These are phyloP conservation scores for Plasmodium vivax DNA, from an alignment of 169 alveolate species.

Conservation along the genomic window DNA sequence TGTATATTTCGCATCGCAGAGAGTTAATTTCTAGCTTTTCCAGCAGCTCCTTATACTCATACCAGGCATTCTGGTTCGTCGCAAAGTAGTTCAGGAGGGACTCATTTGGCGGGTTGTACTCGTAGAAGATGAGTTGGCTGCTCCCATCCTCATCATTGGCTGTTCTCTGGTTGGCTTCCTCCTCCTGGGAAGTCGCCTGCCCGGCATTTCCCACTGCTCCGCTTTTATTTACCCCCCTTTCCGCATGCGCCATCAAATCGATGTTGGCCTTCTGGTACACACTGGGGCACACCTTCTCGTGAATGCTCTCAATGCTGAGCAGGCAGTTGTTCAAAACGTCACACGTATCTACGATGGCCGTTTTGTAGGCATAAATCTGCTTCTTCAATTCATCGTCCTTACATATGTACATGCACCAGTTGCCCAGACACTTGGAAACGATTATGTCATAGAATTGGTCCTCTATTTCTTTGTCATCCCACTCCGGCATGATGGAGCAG, in stretches of 20 bases:
- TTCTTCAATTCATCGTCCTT: constrained; percentile 75
- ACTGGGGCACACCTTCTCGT: constrained; percentile 12
- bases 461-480: constrained; percentile 78
- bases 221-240: not conserved
- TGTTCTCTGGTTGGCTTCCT: not conserved
- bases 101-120: constrained; percentile 58
- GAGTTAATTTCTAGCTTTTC: constrained; percentile 79
- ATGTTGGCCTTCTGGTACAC: constrained; percentile 50
- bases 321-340: constrained; percentile 72
- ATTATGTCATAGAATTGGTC: constrained; percentile 82
- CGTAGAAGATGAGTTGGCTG: constrained; percentile 20
- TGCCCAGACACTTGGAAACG: constrained; percentile 80
- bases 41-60: constrained; percentile 51
- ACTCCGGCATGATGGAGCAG: constrained; percentile 76
- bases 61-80: constrained; percentile 48
- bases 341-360: constrained; percentile 79
- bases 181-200: not conserved
- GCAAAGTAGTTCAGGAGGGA: constrained; percentile 27
- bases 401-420: constrained; percentile 81
- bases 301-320: constrained; percentile 14
- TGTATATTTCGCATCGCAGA: constrained; percentile 80
- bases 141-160: constrained; percentile 5
- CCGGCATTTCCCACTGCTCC: not conserved
- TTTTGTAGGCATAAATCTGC: constrained; percentile 80
- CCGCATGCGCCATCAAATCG: not conserved